Conservation (phyloP, 1,284 basidiomycete genomes). For the Farysia itapuensis region DNA sequence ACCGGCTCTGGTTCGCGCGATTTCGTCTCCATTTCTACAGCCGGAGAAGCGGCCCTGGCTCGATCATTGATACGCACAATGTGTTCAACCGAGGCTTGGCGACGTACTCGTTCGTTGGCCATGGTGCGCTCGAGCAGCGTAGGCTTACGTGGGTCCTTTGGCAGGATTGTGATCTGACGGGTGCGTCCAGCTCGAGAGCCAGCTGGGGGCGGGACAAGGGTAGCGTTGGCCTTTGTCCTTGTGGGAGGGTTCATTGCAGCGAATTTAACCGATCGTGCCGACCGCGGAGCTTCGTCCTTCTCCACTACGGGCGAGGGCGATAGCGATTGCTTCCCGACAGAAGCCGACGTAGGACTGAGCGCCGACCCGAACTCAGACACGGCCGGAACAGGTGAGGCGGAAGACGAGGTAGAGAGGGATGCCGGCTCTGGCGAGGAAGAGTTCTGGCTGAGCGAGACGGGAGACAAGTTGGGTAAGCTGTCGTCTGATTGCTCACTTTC, state of each 20-base stretch:
- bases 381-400: no score
- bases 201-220: not conserved
- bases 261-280: not conserved
- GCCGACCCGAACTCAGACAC: not conserved
- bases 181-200: not conserved
- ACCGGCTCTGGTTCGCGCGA: no score
- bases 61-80: no score
- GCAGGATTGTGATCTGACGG: not conserved
- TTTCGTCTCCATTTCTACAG: no score
- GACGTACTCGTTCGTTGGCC: not conserved
- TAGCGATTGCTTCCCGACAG: not conserved
- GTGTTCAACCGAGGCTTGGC: no score
- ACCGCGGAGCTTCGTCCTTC: no score
- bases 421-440: no score
- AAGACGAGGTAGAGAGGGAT: no score
- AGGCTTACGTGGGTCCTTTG: not conserved
- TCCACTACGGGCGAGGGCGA: no score
- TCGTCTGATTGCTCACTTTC: conserved; percentile 6
- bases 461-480: not conserved
- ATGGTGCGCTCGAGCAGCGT: conserved; percentile 3
- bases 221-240: not conserved
- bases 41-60: no score
- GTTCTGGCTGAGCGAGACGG: not conserved
- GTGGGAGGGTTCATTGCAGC: not conserved
- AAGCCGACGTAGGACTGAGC: not conserved